A percentile compares a stretch with the other conserved stretches of the same genome.
phyloP scores from a whole-genome alignment of 2,329 filamentous ascomycete genomes.

The Fusarium dlaminii region DNA sequence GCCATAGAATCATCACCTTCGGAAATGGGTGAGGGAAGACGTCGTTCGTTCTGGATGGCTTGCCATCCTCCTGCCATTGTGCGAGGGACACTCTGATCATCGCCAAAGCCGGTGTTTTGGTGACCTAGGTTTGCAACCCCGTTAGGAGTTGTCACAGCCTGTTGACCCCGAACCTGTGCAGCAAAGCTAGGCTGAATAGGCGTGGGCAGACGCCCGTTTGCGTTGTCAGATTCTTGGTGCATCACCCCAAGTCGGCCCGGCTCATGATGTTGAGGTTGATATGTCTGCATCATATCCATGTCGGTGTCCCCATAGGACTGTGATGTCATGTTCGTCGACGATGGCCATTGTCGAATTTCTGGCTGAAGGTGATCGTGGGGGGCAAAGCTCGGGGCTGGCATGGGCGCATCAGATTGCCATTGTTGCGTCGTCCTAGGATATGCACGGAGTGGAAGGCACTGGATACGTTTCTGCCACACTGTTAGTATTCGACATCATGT shows the following conservation, averaged over 20 bases:
- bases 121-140: slow-evolving; percentile 52
- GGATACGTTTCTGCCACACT: slow-evolving; percentile 60
- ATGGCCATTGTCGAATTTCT: slow-evolving; percentile 48
- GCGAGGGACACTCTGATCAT: slow-evolving; percentile 59
- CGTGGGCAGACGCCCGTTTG: slow-evolving; percentile 63
- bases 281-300: slow-evolving; percentile 62
- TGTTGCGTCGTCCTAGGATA: slow-evolving; percentile 51
- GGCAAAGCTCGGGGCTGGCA: slow-evolving; percentile 54
- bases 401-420: slow-evolving; percentile 45
- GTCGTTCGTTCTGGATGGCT: slow-evolving; percentile 61
- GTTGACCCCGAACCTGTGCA: slow-evolving; percentile 63
- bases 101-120: slow-evolving; percentile 51
- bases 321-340: slow-evolving; percentile 31
- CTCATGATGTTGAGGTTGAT: slow-evolving; percentile 17
- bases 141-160: slow-evolving; percentile 52
- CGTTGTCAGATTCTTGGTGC: slow-evolving; percentile 33
- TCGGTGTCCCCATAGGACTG: slow-evolving; percentile 50
- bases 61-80: slow-evolving; percentile 63
- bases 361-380: slow-evolving; percentile 50
- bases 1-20: slow-evolving; percentile 62
- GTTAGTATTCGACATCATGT: slow-evolving; percentile 33
- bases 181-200: slow-evolving; percentile 69
- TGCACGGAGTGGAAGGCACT: slow-evolving; percentile 61
- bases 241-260: slow-evolving; percentile 13
- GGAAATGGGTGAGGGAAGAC: slow-evolving; percentile 68